A percentile compares a stretch with the other conserved stretches of the same genome.
Conservation (phyloP, 306 rosid genomes). For the Quillaja saponaria region DNA sequence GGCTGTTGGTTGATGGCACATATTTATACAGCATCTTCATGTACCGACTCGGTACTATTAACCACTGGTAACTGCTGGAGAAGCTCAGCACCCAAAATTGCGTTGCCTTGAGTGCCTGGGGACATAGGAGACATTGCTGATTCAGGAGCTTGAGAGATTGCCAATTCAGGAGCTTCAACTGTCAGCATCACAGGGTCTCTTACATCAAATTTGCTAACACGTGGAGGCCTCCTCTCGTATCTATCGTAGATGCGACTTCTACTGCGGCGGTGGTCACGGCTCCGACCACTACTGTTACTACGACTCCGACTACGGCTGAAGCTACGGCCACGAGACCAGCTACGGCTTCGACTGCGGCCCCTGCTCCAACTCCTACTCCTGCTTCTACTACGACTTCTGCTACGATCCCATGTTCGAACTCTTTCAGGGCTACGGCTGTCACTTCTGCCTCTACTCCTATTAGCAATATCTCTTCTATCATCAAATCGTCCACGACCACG, state of each 20-base stretch:
- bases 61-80: conserved; percentile 38
- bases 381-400: conserved; percentile 45
- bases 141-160: conserved; percentile 37
- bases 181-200: conserved; percentile 33
- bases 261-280: conserved; percentile 48
- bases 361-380: conserved; percentile 52
- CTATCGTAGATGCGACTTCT: conserved; percentile 48
- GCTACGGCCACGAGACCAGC: conserved; percentile 54
- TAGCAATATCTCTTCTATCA: conserved; percentile 58
- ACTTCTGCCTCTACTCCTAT: conserved; percentile 76
- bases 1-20: conserved; percentile 32
- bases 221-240: conserved; percentile 40
- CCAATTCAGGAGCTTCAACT: conserved; percentile 42
- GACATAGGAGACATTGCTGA: conserved; percentile 36
- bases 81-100: conserved; percentile 28
- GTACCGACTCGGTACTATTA: conserved; percentile 30
- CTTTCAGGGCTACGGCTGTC: conserved; percentile 87
- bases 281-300: conserved; percentile 32
- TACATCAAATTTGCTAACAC: conserved; percentile 30
- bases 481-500: conserved; percentile 89
- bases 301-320: conserved; percentile 42
- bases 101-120: conserved; percentile 38
- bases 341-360: conserved; percentile 56
- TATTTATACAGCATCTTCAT: conserved; percentile 40
- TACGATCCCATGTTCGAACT: conserved; percentile 85